phyloP scores from a whole-genome alignment of 2,329 filamentous ascomycete species.

The Paecilomyces dactylethromorphus region DNA sequence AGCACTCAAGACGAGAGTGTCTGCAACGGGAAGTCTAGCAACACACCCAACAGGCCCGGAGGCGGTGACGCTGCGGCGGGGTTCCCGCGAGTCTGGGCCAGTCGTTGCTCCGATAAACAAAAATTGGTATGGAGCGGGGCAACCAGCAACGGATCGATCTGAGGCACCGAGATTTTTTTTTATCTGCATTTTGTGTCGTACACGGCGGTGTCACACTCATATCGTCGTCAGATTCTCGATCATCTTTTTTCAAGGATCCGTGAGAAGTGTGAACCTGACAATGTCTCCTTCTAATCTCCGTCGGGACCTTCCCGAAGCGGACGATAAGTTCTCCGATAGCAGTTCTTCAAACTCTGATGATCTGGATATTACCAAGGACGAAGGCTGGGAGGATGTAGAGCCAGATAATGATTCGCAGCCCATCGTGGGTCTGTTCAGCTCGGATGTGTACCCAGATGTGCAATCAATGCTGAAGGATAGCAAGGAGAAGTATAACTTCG shows the following conservation, averaged over 20 bases:
- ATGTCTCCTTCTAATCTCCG: conserved; percentile 6
- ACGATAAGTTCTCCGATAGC: conserved; percentile 11
- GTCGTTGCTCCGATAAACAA: not conserved
- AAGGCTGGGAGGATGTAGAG: conserved; percentile 55
- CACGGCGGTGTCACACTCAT: not conserved
- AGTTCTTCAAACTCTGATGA: conserved; percentile 27
- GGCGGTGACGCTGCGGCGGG: conserved; percentile 9
- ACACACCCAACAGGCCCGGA: not conserved
- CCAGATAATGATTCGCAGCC: conserved; percentile 56
- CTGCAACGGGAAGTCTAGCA: conserved; percentile 10
- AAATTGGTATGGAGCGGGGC: conserved; percentile 1
- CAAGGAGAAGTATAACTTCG: conserved; percentile 60
- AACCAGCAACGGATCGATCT: not conserved
- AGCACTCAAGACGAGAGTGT: conserved; percentile 1
- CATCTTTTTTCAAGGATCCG: not conserved
- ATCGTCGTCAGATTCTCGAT: not conserved
- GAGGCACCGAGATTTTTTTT: not conserved
- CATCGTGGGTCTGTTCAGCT: conserved; percentile 63
- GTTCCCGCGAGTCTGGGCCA: conserved; percentile 2
- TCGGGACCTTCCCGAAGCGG: not conserved
- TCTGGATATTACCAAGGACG: conserved; percentile 44
- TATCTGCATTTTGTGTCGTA: not conserved
- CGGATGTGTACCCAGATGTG: conserved; percentile 58
- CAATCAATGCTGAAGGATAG: conserved; percentile 62
- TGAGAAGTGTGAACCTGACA: not conserved